Evolutionary conservation across 352 stramenopile genomes (phyloP).

Genomic region (Lagenidium sp.): DNA sequence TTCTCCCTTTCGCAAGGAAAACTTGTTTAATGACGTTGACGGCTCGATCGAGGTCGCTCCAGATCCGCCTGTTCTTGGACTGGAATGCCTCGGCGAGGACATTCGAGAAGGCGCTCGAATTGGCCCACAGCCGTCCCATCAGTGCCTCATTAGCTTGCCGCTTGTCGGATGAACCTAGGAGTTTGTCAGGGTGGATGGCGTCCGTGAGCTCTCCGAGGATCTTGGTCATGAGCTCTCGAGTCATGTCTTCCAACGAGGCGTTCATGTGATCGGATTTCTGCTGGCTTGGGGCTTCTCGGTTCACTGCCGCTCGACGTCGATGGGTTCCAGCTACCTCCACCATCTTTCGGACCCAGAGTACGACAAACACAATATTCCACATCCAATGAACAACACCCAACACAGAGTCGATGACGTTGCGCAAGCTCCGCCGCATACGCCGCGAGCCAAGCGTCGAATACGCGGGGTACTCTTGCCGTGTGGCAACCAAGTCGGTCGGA

Average conservation of each 20-base stretch:
- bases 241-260: no score
- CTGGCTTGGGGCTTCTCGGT: no score
- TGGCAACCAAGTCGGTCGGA: no score
- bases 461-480: conserved; percentile 9
- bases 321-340: background rate
- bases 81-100: conserved; percentile 6
- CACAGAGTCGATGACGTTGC: no score
- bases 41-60: conserved; percentile 1
- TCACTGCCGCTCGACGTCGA: no score
- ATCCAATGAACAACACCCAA: background rate
- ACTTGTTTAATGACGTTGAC: conserved; percentile 1
- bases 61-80: conserved; percentile 8
- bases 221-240: background rate
- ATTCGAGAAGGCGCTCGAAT: conserved; percentile 3
- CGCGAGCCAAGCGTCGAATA: conserved; percentile 12
- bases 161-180: conserved; percentile 16
- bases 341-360: conserved; percentile 1
- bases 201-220: background rate
- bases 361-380: background rate
- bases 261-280: no score
- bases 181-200: conserved; percentile 3
- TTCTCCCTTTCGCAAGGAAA: no score
- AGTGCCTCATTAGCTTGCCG: conserved; percentile 10
- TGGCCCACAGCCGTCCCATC: conserved; percentile 8
- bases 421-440: conserved; percentile 1